Evolutionary conservation across 257 asterid species (phyloP).

Genomic region (Haberlea rhodopensis): DNA sequence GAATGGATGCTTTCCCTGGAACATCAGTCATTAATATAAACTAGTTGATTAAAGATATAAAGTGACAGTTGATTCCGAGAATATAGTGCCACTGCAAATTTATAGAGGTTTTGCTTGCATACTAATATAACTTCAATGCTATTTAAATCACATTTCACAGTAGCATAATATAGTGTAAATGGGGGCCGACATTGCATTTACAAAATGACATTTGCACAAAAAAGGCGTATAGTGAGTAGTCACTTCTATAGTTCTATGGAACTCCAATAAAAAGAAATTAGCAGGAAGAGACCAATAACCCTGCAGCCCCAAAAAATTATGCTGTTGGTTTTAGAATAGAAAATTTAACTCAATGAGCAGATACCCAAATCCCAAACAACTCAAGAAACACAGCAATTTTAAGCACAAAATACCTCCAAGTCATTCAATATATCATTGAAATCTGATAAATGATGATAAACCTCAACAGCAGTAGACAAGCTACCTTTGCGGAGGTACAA

Average conservation of each 20-base stretch:
- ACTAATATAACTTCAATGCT: neutral
- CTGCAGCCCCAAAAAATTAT: too few relatives aligned
- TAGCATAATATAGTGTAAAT: neutral
- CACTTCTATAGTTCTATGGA: too few relatives aligned
- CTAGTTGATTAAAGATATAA: constrained; percentile 14
- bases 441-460: neutral
- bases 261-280: too few relatives aligned
- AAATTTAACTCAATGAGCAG: neutral
- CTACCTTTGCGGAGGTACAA: constrained; percentile 87
- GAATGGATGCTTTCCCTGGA: constrained; percentile 93
- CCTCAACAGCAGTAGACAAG: constrained; percentile 1
- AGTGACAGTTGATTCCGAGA: constrained; percentile 12
- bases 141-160: neutral
- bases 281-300: neutral
- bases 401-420: neutral
- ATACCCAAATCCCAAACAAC: neutral
- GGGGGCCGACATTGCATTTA: neutral
- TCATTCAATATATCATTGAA: neutral
- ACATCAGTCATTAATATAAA: constrained; percentile 28
- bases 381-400: neutral
- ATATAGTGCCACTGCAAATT: neutral
- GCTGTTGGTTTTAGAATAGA: neutral
- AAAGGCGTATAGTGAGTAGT: neutral
- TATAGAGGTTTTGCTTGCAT: neutral
- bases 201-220: neutral